phyloP scores from a whole-genome alignment of 2,329 filamentous ascomycete species.

The Elsinoe fawcettii region DNA sequence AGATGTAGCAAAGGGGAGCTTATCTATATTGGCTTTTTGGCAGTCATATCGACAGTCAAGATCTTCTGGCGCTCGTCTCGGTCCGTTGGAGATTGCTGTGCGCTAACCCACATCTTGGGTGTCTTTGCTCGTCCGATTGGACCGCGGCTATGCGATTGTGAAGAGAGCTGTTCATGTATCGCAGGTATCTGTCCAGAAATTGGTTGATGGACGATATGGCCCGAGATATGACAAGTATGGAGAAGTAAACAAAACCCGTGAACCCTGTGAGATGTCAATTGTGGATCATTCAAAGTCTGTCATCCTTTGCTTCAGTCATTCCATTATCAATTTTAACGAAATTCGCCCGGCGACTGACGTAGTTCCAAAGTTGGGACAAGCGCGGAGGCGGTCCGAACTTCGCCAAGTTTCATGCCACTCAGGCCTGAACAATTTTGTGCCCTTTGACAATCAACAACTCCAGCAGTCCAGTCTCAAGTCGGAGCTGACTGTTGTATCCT shows the following conservation, averaged over 20 bases:
- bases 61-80: slow-evolving; percentile 11
- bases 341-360: neutral
- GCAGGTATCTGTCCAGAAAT: neutral
- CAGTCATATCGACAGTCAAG: neutral
- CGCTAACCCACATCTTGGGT: slow-evolving; percentile 5
- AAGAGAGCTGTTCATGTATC: neutral
- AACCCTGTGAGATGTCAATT: neutral
- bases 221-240: slow-evolving; percentile 5
- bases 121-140: slow-evolving; percentile 2
- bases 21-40: slow-evolving; percentile 10
- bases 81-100: slow-evolving; percentile 6
- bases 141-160: slow-evolving; percentile 12
- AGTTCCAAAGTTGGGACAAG: neutral
- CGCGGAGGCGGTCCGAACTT: neutral
- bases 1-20: slow-evolving; percentile 1
- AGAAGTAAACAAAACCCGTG: slow-evolving; percentile 4
- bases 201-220: neutral
- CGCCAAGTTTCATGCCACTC: slow-evolving; percentile 6
- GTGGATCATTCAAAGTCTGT: neutral
- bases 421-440: slow-evolving; percentile 4
- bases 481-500: slow-evolving; percentile 11
- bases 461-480: slow-evolving; percentile 10
- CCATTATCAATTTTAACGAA: neutral
- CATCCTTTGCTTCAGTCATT: neutral
- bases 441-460: neutral